Base-by-base conservation (phyloP, 2,329 filamentous ascomycete genomes). In the Colletotrichum camelliae region DNA sequence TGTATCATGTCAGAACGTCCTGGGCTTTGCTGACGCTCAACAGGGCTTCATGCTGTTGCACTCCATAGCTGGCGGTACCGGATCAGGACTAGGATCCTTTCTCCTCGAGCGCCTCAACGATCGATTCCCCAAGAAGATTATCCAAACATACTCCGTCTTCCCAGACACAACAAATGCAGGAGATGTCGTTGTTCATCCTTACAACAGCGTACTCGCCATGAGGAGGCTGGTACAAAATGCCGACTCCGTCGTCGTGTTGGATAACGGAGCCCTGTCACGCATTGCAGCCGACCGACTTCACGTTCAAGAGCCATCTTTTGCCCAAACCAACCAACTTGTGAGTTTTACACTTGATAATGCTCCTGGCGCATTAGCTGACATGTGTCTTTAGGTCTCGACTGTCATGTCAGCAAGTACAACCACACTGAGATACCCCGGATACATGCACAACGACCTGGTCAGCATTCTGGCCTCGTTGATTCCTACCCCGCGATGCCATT, bases 391-490 rank as follows among this genome's bases (percentile, higher is more conserved):
- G 91, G 91, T 97, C 5, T 97, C 96, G 9, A 99, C 97, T 2
- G 97, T 99, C 84, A 99, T 99, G 97, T 98, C 96, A 43, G 97
- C 97, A 52, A 97, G 95, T 82, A 99, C 97, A 5, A 98, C 96
- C 12, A 98, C 97, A 4, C 92, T 99, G 67, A 92, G 97, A 82
- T 99, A 99, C 84, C 97, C 97, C 2, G 97, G 97, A 52, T 99
- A 99, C 87, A 99, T 99, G 97, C 97, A 99, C 89, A 99, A 99
- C 85, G 97, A 99, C 83, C 93, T 99, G 18, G 96, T 98, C 82
- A 97, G 96, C 85, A 98, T 99, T 80, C 91, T 99, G 74, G 97
- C 97, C 29, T 98, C 96, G 24, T 90, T 99, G 57, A 98, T 99
- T 77, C 97, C 97, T 2, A 99, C 96, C 0, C 97, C 97, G 12